Evolutionary conservation across 2,329 filamentous ascomycete genomes (phyloP).

Genomic region (Hirsutella minnesotensis): DNA sequence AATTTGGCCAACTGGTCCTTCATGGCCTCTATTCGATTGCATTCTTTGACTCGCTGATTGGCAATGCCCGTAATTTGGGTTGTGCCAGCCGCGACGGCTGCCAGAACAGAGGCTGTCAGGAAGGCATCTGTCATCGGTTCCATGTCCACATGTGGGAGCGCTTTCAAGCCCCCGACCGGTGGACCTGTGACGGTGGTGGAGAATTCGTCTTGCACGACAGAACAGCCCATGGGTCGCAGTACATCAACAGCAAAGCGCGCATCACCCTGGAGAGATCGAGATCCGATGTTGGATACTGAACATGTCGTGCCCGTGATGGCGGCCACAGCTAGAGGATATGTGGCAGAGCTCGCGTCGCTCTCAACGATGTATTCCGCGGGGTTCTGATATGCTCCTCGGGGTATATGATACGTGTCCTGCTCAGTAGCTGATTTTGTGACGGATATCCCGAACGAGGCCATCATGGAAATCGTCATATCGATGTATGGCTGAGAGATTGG

Average conservation of each 20-base stretch:
- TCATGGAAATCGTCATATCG: constrained; percentile 98
- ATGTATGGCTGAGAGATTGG: constrained; percentile 96
- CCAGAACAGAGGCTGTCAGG: constrained; percentile 84
- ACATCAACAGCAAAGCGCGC: constrained; percentile 89
- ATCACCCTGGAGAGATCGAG: constrained; percentile 83
- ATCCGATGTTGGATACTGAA: constrained; percentile 93
- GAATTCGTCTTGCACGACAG: constrained; percentile 68
- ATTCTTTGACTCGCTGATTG: constrained; percentile 96
- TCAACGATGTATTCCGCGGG: constrained; percentile 82
- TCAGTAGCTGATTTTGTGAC: constrained; percentile 69
- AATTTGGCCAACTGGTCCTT: constrained; percentile 90
- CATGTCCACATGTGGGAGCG: constrained; percentile 83
- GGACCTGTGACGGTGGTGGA: constrained; percentile 93
- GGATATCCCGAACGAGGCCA: constrained; percentile 77
- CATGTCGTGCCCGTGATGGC: constrained; percentile 93
- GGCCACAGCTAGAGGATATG: constrained; percentile 86
- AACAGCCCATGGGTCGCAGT: constrained; percentile 84
- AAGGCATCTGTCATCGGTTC: constrained; percentile 99
- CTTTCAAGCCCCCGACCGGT: constrained; percentile 57
- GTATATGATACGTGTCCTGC: constrained; percentile 87
- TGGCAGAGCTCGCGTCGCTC: constrained; percentile 95
- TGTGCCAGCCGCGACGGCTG: constrained; percentile 71
- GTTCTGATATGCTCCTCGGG: constrained; percentile 71
- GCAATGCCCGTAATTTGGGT: constrained; percentile 90
- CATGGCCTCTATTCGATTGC: constrained; percentile 94